Evolutionary conservation across 768 basidiomycete species (phyloP).

Genomic region (Tulasnella sp.): DNA sequence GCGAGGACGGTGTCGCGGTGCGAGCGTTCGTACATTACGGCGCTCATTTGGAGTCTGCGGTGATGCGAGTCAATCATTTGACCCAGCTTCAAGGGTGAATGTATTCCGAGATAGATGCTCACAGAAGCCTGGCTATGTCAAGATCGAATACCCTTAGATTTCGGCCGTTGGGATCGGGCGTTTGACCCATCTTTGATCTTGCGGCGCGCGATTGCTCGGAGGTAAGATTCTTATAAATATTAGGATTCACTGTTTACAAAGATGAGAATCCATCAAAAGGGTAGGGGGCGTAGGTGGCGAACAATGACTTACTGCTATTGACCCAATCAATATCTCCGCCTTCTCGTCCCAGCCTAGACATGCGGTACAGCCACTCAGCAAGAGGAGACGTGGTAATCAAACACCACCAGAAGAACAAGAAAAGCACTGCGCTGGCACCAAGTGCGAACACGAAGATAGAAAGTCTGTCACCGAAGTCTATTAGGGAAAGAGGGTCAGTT

Average conservation of each 20-base stretch:
- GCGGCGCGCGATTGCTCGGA: constrained; percentile 13
- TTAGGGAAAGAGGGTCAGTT: neutral
- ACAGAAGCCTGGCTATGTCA: constrained; percentile 30
- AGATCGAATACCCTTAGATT: constrained; percentile 26
- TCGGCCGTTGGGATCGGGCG: neutral
- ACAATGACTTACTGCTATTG: constrained; percentile 13
- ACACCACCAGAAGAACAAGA: neutral
- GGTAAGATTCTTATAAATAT: constrained; percentile 24
- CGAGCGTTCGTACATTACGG: constrained; percentile 29
- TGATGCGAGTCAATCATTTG: neutral
- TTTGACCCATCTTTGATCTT: constrained; percentile 7
- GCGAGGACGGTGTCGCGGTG: constrained; percentile 1
- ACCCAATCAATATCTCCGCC: neutral
- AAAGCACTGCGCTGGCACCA: neutral
- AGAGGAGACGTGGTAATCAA: constrained; percentile 11
- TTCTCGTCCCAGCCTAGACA: neutral
- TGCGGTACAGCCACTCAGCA: neutral
- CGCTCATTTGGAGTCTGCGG: constrained; percentile 25
- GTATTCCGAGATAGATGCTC: neutral
- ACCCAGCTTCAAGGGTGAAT: neutral
- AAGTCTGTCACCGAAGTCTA: constrained; percentile 1
- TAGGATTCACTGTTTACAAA: constrained; percentile 21
- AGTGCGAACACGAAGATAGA: constrained; percentile 4
- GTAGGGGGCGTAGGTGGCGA: neutral
- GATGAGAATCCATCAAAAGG: neutral